Conservation (phyloP, 2,329 filamentous ascomycete species). For the Ophiobolus disseminans region DNA sequence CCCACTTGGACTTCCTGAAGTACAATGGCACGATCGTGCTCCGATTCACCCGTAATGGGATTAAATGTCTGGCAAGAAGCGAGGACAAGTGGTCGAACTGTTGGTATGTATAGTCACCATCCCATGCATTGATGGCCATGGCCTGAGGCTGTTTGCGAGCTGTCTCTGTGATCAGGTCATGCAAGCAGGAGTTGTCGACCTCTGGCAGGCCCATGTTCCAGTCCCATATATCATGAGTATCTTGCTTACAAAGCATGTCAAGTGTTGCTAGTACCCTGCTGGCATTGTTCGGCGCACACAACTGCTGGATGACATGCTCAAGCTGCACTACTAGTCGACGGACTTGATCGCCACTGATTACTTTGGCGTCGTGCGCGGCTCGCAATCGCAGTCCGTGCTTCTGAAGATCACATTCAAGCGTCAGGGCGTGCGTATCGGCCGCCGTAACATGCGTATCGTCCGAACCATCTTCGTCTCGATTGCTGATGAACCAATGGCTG, state of each 20-base stretch:
- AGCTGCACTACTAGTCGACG: constrained; percentile 13
- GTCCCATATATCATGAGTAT: background rate
- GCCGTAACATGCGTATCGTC: too few species aligned
- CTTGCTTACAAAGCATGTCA: constrained; percentile 10
- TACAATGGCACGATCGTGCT: constrained; percentile 32
- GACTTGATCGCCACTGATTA: constrained; percentile 5
- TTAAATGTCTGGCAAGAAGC: background rate
- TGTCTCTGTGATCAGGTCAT: constrained; percentile 7
- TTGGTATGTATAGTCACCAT: constrained; percentile 32
- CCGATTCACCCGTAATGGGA: constrained; percentile 6
- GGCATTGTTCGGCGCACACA: constrained; percentile 9
- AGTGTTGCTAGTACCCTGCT: constrained; percentile 16
- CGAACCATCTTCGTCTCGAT: too few species aligned
- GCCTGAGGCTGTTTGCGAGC: constrained; percentile 27
- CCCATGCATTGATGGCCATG: constrained; percentile 39
- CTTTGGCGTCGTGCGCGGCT: constrained; percentile 2
- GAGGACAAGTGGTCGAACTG: constrained; percentile 26
- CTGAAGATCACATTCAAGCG: constrained; percentile 18
- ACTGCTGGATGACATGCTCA: constrained; percentile 11
- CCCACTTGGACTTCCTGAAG: constrained; percentile 45
- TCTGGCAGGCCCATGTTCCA: background rate
- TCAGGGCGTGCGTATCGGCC: constrained; percentile 13
- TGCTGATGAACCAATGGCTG: too few species aligned
- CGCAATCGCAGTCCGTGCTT: background rate
- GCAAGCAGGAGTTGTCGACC: constrained; percentile 9